Conservation (phyloP, 257 asterid genomes). For the Craterostigma plantagineum region DNA sequence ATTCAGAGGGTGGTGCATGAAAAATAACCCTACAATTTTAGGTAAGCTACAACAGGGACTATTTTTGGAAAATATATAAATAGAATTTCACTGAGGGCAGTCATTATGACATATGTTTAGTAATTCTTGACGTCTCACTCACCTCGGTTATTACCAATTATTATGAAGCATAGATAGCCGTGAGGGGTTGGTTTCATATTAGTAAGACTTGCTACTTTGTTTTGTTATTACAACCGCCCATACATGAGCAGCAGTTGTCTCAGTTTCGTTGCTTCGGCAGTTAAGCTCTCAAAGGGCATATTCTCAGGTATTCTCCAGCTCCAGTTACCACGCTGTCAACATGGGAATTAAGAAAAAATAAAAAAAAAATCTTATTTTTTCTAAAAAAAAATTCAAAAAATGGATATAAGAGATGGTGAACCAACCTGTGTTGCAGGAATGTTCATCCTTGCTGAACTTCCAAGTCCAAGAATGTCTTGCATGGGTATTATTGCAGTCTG, state of each 20-base stretch:
- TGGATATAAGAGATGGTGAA: neutral
- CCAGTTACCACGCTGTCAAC: slow-evolving; percentile 86
- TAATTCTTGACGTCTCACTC: too few species aligned
- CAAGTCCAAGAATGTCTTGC: slow-evolving; percentile 89
- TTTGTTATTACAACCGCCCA: slow-evolving; percentile 32
- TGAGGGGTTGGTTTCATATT: too few species aligned
- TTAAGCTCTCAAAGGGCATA: slow-evolving; percentile 42
- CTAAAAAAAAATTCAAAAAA: neutral
- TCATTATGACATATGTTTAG: too few species aligned
- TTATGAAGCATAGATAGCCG: too few species aligned
- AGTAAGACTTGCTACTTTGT: too few species aligned
- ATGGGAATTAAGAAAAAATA: neutral
- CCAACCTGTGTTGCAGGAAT: slow-evolving; percentile 84
- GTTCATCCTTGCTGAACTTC: slow-evolving; percentile 87
- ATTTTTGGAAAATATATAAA: too few species aligned
- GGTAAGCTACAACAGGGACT: too few species aligned
- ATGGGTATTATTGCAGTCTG: slow-evolving; percentile 78
- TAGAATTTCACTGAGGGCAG: too few species aligned
- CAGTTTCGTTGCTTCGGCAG: slow-evolving; percentile 51
- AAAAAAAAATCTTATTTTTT: neutral
- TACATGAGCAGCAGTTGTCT: slow-evolving; percentile 45
- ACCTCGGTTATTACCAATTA: too few species aligned
- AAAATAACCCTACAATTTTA: too few species aligned
- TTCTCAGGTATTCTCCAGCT: slow-evolving; percentile 83
- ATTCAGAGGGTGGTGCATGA: too few species aligned